Conservation (phyloP, 2,329 filamentous ascomycete species). For the Mycocentrospora acerina region DNA sequence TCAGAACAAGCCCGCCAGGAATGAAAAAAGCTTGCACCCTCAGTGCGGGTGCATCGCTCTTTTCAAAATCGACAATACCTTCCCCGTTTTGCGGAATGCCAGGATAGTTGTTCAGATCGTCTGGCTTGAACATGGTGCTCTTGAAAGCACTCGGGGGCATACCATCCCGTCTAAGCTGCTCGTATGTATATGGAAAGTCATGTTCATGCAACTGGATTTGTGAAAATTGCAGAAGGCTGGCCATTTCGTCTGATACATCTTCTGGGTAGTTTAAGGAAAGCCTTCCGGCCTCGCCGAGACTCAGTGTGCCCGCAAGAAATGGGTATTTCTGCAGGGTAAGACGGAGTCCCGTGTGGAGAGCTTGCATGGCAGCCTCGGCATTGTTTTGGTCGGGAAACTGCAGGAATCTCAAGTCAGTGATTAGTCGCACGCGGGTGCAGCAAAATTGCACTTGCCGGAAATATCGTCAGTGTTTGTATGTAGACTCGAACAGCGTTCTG, state of each 20-base stretch:
- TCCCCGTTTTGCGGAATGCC: constrained; percentile 31
- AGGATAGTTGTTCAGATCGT: constrained; percentile 28
- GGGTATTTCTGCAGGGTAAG: constrained; percentile 28
- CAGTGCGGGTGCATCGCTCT: constrained; percentile 31
- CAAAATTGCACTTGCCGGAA: constrained; percentile 21
- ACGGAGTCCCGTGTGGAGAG: constrained; percentile 24
- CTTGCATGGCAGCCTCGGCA: constrained; percentile 27
- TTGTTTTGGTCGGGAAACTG: constrained; percentile 32
- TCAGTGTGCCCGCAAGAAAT: constrained; percentile 34
- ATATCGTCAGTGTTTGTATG: constrained; percentile 32
- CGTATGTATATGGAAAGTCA: constrained; percentile 28
- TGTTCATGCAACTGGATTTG: constrained; percentile 15
- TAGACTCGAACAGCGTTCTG: constrained; percentile 37
- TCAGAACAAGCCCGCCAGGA: constrained; percentile 38
- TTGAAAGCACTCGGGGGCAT: constrained; percentile 38
- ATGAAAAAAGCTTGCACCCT: constrained; percentile 38
- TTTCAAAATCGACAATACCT: constrained; percentile 28
- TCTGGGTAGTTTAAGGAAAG: constrained; percentile 29
- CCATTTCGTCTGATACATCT: constrained; percentile 18
- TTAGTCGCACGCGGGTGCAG: not conserved
- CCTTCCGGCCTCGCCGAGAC: constrained; percentile 29
- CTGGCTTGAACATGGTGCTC: constrained; percentile 31
- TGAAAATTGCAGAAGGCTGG: constrained; percentile 24
- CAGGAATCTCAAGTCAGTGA: not conserved
- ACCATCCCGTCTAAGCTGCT: constrained; percentile 29